These are phyloP conservation scores for Pseudopyrenochaeta lycopersici DNA, from an alignment of 2,329 filamentous ascomycete genomes.

Conservation along the genomic window DNA sequence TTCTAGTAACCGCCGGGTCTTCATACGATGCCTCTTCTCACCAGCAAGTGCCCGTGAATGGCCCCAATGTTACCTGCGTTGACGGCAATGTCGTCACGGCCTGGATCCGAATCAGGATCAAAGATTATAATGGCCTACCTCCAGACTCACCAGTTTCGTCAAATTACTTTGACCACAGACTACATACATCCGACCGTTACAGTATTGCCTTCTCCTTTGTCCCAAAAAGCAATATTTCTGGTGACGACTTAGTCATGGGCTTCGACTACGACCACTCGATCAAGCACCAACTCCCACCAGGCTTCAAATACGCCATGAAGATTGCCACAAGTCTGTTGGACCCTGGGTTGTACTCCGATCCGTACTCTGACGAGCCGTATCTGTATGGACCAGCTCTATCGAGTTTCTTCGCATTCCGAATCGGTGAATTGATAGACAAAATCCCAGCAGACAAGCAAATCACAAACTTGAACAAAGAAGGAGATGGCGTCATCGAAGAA, in stretches of 20 bases:
- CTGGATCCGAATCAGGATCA: slow-evolving; percentile 46
- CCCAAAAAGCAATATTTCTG: slow-evolving; percentile 41
- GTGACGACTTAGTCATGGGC: slow-evolving; percentile 44
- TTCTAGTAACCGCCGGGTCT: slow-evolving; percentile 46
- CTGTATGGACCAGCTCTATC: slow-evolving; percentile 48
- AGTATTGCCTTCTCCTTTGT: slow-evolving; percentile 49
- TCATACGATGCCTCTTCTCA: slow-evolving; percentile 44
- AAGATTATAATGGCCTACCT: slow-evolving; percentile 49
- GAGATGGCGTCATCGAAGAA: slow-evolving; percentile 50
- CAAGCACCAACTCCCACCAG: slow-evolving; percentile 47
- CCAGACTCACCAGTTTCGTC: slow-evolving; percentile 33
- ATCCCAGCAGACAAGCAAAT: slow-evolving; percentile 34
- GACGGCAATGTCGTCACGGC: slow-evolving; percentile 40
- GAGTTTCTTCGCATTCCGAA: slow-evolving; percentile 43
- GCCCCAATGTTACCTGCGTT: slow-evolving; percentile 30
- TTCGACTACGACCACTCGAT: slow-evolving; percentile 50
- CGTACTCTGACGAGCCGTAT: slow-evolving; percentile 49
- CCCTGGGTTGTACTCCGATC: slow-evolving; percentile 47
- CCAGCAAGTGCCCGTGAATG: slow-evolving; percentile 44
- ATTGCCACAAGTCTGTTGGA: slow-evolving; percentile 49
- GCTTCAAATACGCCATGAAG: slow-evolving; percentile 47
- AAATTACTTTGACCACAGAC: slow-evolving; percentile 43
- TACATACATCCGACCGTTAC: slow-evolving; percentile 46
- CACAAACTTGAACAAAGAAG: slow-evolving; percentile 24
- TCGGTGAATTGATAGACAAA: slow-evolving; percentile 36